Evolutionary conservation across 306 rosid species (phyloP).

Genomic region (Prunus mongolica): DNA sequence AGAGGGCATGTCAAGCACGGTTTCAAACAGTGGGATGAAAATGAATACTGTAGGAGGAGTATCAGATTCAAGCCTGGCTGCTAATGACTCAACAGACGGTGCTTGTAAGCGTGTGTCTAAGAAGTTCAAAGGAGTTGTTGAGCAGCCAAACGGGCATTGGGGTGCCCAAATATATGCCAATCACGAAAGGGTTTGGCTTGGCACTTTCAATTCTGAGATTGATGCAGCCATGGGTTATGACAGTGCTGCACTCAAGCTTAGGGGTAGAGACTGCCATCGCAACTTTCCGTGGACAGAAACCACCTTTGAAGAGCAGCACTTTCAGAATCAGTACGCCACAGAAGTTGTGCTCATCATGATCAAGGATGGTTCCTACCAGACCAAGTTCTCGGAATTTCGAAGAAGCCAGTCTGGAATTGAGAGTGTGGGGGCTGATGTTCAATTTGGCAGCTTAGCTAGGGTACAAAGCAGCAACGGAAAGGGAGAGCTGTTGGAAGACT

Average conservation of each 20-base stretch:
- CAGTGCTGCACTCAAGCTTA: conserved; percentile 36
- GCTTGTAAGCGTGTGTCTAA: neutral
- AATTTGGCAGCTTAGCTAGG: conserved; percentile 3
- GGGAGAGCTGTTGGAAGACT: conserved; percentile 2
- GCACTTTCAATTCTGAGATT: conserved; percentile 29
- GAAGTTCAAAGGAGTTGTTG: conserved; percentile 29
- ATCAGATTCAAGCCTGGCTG: neutral
- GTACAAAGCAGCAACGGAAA: neutral
- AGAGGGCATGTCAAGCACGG: conserved; percentile 28
- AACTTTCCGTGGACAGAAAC: conserved; percentile 31
- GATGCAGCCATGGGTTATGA: conserved; percentile 42
- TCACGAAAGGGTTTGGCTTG: conserved; percentile 31
- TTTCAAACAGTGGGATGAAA: conserved; percentile 7
- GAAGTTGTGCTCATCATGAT: conserved; percentile 36
- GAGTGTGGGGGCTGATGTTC: neutral
- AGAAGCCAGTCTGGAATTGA: neutral
- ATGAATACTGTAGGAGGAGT: neutral
- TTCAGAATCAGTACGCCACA: conserved; percentile 19
- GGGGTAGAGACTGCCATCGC: conserved; percentile 19
- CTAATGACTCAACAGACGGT: neutral
- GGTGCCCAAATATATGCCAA: conserved; percentile 38
- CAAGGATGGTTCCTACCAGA: conserved; percentile 32
- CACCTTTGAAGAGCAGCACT: conserved; percentile 22
- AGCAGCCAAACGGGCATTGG: conserved; percentile 32
- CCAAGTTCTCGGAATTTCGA: conserved; percentile 19